Base-by-base conservation (phyloP, 768 basidiomycete species). In the Auriscalpium vulgare region DNA sequence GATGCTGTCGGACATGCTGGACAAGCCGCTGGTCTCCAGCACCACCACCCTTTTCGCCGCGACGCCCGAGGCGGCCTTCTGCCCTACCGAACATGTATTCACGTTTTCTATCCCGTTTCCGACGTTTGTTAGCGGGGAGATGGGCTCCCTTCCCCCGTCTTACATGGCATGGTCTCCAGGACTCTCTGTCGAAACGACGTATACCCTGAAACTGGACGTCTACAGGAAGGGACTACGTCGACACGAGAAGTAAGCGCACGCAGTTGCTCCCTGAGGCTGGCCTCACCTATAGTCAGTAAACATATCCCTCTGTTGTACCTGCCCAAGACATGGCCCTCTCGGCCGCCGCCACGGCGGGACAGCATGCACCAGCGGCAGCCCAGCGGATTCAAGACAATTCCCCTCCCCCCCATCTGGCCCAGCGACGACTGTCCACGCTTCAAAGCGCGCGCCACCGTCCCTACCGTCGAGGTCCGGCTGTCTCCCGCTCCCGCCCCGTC, bases 101-200 rank as follows among this genome's bases (percentile, higher is more conserved):
- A 37, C 50, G 7, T 77, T 79, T 65, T 69, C 72, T 19, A 66
- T 78, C 14, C 63, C 70, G 10, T 70, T 78, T 59, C 77, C 77
- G 9, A 59, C 66, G 9, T 65, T 69, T 55, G 64, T 70, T 43
- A 63, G 65, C 23, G 70, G 67, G 16, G 60, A 61, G 21, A 60
- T 38, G 10, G 62, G 63, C 17, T 61, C 61, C 16, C 69, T 75
- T 7, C 77, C 77, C 3, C 76, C 77, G 10, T 74, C 76, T 3
- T 73, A 58, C 59, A 68, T 63, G 55, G 66, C 56, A 34, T 69
- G 62, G 53, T 71, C 63, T 43, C 66, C 60, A 46, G 70, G 66
- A 49, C 63, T 66, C 8, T 60, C 62, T 29, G 58, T 56, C 16
- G 64, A 76, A 49, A 66, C 77, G 19, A 59, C 63, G 16, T 78